phyloP scores from a whole-genome alignment of 2,329 filamentous ascomycete species.

The Arthrobotrys musiformis region DNA sequence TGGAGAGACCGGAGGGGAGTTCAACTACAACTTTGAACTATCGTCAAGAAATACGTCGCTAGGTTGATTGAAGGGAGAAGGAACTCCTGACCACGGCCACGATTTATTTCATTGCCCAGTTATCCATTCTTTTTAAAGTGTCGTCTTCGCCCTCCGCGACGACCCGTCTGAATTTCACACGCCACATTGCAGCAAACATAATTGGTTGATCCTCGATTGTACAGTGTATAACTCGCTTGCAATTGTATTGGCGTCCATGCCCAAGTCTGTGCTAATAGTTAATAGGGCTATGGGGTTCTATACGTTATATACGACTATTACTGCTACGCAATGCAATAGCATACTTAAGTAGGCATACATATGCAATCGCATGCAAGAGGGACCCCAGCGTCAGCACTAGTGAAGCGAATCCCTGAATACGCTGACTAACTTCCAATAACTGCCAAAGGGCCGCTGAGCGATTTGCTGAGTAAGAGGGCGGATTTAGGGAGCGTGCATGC shows the following conservation, averaged over 20 bases:
- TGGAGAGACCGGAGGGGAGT: no score
- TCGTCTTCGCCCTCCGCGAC: background rate
- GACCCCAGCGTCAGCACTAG: background rate
- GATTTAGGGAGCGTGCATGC: background rate
- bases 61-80: background rate
- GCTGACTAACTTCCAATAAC: slow-evolving; percentile 2
- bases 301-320: no score
- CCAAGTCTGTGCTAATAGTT: background rate
- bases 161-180: slow-evolving; percentile 2
- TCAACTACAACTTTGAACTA: background rate
- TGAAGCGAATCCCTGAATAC: background rate
- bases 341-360: background rate
- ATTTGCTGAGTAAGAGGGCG: background rate
- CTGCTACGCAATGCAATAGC: no score
- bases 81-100: background rate
- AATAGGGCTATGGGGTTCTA: no score
- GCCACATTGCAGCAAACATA: background rate
- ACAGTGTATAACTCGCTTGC: background rate
- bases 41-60: background rate
- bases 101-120: background rate
- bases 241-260: background rate
- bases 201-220: background rate
- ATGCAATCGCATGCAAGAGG: background rate
- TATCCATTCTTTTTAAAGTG: background rate
- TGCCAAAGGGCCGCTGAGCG: background rate